phyloP scores from a whole-genome alignment of 192 early-diverging fungal species.

The Chytriomyces sp. region DNA sequence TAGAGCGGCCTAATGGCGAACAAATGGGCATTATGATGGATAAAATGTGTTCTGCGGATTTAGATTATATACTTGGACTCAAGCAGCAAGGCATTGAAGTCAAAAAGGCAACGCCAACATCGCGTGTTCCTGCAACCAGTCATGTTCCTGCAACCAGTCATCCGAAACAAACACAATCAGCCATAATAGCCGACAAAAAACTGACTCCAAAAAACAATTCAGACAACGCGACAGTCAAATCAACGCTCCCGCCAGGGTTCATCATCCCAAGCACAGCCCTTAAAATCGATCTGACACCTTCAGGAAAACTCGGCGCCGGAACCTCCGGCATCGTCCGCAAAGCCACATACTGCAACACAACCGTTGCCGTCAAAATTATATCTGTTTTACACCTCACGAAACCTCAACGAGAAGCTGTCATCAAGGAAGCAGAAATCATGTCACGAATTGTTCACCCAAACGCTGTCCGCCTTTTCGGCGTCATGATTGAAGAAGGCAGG shows the following conservation, averaged over 20 bases:
- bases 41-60: constrained; percentile 35
- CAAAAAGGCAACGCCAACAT: not conserved
- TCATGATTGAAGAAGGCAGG: constrained; percentile 36
- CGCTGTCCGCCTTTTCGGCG: constrained; percentile 31
- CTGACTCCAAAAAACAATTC: not conserved
- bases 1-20: constrained; percentile 24
- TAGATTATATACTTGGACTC: constrained; percentile 27
- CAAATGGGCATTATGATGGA: constrained; percentile 39
- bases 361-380: constrained; percentile 35
- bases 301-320: constrained; percentile 28
- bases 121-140: not conserved
- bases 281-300: constrained; percentile 31
- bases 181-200: not conserved
- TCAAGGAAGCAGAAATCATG: constrained; percentile 39
- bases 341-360: constrained; percentile 12
- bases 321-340: constrained; percentile 27
- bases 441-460: constrained; percentile 33
- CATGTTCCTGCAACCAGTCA: not conserved
- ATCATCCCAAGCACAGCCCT: constrained; percentile 32
- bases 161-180: not conserved
- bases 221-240: constrained; percentile 8
- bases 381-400: constrained; percentile 27
- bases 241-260: constrained; percentile 30
- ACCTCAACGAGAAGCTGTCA: constrained; percentile 34
- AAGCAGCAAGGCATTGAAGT: constrained; percentile 35